Base-by-base conservation (phyloP, 495 filamentous ascomycete genomes). In the Entonaema liquescens region DNA sequence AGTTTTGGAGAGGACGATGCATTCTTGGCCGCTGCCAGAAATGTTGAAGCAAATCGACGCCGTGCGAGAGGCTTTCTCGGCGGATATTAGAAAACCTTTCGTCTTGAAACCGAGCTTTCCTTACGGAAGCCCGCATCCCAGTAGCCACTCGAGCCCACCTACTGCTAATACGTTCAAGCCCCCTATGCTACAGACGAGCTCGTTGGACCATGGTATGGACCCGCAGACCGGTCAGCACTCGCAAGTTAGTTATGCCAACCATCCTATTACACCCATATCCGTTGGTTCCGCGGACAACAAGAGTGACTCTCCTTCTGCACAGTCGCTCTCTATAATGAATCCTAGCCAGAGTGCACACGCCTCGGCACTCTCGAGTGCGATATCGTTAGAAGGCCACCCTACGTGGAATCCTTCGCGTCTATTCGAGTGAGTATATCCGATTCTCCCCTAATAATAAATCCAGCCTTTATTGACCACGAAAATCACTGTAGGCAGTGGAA, bases 331-430 rank as follows among this genome's bases (percentile, higher is more conserved):
- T 61, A 89, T 95, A 87, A 88, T 97, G 79, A 82, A 88, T 59
- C 74, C 87, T n/a, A 81, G 82, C 17, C 88, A 87, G 68, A 80
- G 81, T 35, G 67, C 80, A 23, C 84, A 83, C 67, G 74, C 79
- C 23, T 68, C 76, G 6, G 65, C 79, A 56, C 83, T 82, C 70
- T 76, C 80, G 67, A 84, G 80, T 70, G 81, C 80, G 36, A 80
- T 89, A 64, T 83, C 88, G 17, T 82, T 93, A 71, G 84, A 88
- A 42, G 92, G 95, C 62, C 85, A 88, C 49, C 85, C 87, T 42
- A 86, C 85, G 53, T 99, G 95, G 95, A 97, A 99, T 77, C 95
- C 95, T 3, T 89, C 93, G 29, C 88, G 91, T 58, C 92, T 99
- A 72, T 97, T 99, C 84, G 92, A 95, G 93, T 98, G 87, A 85